phyloP scores from a whole-genome alignment of 139 green algal genomes.

The Chlamydomonas eustigma region DNA sequence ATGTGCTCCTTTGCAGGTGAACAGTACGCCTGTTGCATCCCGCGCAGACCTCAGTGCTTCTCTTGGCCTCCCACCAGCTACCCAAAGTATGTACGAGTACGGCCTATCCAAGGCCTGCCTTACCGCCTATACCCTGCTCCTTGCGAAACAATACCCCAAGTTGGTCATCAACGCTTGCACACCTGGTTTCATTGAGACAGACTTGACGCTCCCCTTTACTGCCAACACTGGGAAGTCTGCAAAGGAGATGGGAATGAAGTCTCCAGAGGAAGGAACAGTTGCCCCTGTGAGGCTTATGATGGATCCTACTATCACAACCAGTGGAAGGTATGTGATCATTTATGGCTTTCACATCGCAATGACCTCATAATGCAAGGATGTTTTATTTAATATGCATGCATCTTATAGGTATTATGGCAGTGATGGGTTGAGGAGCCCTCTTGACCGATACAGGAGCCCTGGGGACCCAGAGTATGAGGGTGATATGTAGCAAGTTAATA shows the following conservation, averaged over 20 bases:
- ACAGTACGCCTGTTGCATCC: too few species aligned
- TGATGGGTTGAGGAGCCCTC: not conserved
- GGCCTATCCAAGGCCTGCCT: slow-evolving; percentile 10
- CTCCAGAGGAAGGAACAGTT: slow-evolving; percentile 5
- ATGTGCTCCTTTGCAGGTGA: too few species aligned
- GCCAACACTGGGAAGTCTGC: not conserved
- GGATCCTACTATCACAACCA: not conserved
- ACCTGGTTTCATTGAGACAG: slow-evolving; percentile 13
- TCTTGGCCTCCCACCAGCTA: too few species aligned
- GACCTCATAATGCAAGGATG: not conserved
- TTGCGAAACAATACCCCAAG: slow-evolving; percentile 3
- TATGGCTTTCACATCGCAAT: too few species aligned
- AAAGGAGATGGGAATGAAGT: slow-evolving; percentile 11
- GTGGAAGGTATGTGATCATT: not conserved
- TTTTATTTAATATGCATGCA: not conserved
- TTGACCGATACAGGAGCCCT: slow-evolving; percentile 1
- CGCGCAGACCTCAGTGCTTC: too few species aligned
- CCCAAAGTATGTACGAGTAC: slow-evolving; percentile 12
- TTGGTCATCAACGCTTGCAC: slow-evolving; percentile 14
- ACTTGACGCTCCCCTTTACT: slow-evolving; percentile 7
- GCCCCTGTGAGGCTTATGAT: slow-evolving; percentile 6
- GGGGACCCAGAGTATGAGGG: slow-evolving; percentile 11
- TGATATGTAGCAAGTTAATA: not conserved
- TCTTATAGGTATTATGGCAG: slow-evolving; percentile 11
- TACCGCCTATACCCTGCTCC: not conserved